Evolutionary conservation across 2,329 filamentous ascomycete species (phyloP).

Genomic region (Boeremia lycopersici): DNA sequence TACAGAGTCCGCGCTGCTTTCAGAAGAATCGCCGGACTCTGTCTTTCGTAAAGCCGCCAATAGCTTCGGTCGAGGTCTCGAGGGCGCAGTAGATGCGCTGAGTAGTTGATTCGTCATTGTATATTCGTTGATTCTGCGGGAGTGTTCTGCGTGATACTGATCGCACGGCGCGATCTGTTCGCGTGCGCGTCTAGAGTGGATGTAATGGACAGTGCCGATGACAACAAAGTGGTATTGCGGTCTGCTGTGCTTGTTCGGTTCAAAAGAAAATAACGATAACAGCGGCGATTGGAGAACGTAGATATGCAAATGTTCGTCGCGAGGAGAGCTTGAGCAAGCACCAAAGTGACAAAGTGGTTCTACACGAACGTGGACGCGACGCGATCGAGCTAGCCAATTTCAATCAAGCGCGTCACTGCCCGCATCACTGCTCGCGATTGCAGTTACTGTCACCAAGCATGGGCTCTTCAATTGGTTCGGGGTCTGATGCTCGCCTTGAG

Average conservation of each 20-base stretch:
- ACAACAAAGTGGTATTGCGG: background rate
- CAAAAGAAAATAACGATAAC: background rate
- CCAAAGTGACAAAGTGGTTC: conserved; percentile 4
- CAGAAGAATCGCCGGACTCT: conserved; percentile 32
- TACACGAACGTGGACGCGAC: conserved; percentile 12
- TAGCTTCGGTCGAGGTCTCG: conserved; percentile 26
- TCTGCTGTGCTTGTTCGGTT: background rate
- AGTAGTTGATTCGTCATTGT: background rate
- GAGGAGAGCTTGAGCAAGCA: conserved; percentile 17
- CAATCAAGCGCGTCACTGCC: background rate
- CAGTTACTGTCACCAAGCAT: too few species aligned
- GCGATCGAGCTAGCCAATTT: conserved; percentile 4
- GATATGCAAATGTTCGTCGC: conserved; percentile 10
- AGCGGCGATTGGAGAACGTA: background rate
- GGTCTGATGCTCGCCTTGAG: too few species aligned
- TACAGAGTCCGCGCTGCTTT: conserved; percentile 51
- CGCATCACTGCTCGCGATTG: too few species aligned
- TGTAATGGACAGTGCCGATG: background rate
- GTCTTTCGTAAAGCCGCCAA: conserved; percentile 31
- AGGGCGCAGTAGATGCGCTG: background rate
- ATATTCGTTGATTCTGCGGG: background rate
- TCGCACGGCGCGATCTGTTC: background rate
- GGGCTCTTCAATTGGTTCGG: too few species aligned
- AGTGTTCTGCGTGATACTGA: background rate
- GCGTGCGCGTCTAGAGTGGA: background rate